Evolutionary conservation across 768 basidiomycete genomes (phyloP).

Genomic region (Pholiota conissans): DNA sequence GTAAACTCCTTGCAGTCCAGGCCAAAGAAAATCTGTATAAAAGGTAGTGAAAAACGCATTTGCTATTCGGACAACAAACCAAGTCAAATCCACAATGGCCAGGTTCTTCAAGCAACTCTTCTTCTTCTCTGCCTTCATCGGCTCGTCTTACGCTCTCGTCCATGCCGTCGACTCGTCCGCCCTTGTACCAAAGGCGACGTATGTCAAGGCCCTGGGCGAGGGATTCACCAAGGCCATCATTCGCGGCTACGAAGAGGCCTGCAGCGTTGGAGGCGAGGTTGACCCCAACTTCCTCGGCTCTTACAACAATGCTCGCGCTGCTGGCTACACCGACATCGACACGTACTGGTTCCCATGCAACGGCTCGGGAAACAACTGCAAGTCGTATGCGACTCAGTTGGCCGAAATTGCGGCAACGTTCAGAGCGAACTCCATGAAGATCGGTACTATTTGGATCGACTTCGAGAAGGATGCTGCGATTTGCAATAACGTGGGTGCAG

Average conservation of each 20-base stretch:
- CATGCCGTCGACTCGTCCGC: slow-evolving; percentile 17
- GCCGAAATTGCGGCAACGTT: slow-evolving; percentile 14
- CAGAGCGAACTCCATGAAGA: slow-evolving; percentile 16
- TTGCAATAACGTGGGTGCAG: slow-evolving; percentile 18
- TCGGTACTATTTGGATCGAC: slow-evolving; percentile 21
- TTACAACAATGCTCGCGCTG: slow-evolving; percentile 20
- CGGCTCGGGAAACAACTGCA: slow-evolving; percentile 18
- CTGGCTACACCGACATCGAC: slow-evolving; percentile 19
- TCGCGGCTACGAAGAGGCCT: slow-evolving; percentile 19
- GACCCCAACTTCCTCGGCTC: slow-evolving; percentile 20
- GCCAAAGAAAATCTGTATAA: too few species aligned
- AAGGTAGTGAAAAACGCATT: too few species aligned
- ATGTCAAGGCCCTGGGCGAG: slow-evolving; percentile 13
- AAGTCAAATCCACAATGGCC: slow-evolving; percentile 5
- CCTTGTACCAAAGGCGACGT: slow-evolving; percentile 15
- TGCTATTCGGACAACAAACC: background rate
- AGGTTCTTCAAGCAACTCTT: slow-evolving; percentile 7
- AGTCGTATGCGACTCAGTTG: slow-evolving; percentile 17
- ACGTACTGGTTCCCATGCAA: slow-evolving; percentile 23
- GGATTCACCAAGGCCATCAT: slow-evolving; percentile 23
- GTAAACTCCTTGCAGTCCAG: too few species aligned
- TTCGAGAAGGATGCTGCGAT: slow-evolving; percentile 18
- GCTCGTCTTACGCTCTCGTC: slow-evolving; percentile 17
- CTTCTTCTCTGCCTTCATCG: slow-evolving; percentile 10
- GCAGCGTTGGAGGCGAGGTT: slow-evolving; percentile 18